A percentile compares a stretch with the other conserved stretches of the same genome.
Conservation (phyloP, 2,329 filamentous ascomycete genomes). For the Colletotrichum shisoi region DNA sequence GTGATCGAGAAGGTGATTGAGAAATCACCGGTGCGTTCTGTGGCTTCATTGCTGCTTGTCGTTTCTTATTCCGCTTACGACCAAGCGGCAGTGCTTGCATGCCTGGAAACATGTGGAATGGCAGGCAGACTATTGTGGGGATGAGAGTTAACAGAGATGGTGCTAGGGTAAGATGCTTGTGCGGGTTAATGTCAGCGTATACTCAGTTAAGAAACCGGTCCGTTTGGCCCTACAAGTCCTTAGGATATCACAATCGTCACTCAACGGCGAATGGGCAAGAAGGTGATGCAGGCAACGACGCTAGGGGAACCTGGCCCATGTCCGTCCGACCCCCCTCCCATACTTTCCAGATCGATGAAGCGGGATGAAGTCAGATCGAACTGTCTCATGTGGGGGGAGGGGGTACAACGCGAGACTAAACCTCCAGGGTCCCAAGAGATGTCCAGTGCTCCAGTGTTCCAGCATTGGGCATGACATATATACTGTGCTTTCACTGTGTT, state of each 20-base stretch:
- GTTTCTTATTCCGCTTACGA: conserved; percentile 23
- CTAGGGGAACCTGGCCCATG: not conserved
- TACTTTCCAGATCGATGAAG: conserved; percentile 19
- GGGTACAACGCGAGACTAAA: not conserved
- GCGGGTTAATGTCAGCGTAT: conserved; percentile 18
- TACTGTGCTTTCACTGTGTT: too few relatives aligned
- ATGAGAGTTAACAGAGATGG: not conserved
- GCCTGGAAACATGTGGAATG: not conserved
- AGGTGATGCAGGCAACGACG: not conserved
- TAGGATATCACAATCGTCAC: conserved; percentile 7
- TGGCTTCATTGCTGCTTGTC: conserved; percentile 7
- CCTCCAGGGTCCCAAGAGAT: not conserved
- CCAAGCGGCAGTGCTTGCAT: conserved; percentile 3
- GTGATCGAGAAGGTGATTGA: conserved; percentile 25
- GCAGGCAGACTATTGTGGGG: not conserved
- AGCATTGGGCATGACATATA: too few relatives aligned
- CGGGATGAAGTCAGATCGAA: conserved; percentile 20
- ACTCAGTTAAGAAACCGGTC: conserved; percentile 20
- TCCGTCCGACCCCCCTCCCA: not conserved
- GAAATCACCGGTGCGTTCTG: conserved; percentile 14
- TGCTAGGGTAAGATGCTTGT: not conserved
- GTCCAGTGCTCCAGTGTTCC: too few relatives aligned
- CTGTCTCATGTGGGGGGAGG: conserved; percentile 1
- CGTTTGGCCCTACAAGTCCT: conserved; percentile 9
- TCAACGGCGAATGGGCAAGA: not conserved